A percentile compares a stretch with the other conserved stretches of the same genome.
Evolutionary conservation across 257 asterid species (phyloP).

Genomic region (Solanum sparsipilum): DNA sequence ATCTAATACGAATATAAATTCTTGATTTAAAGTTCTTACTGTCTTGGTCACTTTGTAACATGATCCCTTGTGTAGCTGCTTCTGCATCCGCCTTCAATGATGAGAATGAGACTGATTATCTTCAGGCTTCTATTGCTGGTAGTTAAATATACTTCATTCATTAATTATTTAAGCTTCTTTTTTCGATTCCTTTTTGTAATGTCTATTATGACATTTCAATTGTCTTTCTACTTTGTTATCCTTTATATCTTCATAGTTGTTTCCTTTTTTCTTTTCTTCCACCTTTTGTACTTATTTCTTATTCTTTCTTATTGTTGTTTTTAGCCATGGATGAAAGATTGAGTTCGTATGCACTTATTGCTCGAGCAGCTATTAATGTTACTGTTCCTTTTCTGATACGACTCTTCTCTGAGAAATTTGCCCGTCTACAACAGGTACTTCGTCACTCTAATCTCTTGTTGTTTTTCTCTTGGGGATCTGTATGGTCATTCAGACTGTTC

Average conservation of each 20-base stretch:
- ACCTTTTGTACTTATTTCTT: background rate
- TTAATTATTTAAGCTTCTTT: conserved; percentile 3
- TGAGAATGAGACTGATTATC: conserved; percentile 46
- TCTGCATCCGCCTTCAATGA: conserved; percentile 68
- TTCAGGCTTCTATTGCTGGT: conserved; percentile 85
- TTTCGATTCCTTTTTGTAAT: background rate
- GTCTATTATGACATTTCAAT: background rate
- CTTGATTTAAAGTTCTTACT: background rate
- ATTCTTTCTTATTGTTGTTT: conserved; percentile 12
- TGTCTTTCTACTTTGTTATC: background rate
- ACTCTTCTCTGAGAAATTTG: conserved; percentile 57
- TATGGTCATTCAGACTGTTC: background rate
- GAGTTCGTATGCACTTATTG: conserved; percentile 93
- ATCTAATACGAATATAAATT: background rate
- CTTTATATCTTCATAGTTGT: background rate
- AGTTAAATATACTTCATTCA: conserved; percentile 1
- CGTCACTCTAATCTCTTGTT: background rate
- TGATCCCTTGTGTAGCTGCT: conserved; percentile 48
- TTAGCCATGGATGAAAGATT: conserved; percentile 97
- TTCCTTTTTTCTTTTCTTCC: background rate
- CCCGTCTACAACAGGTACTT: conserved; percentile 70
- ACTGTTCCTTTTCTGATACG: conserved; percentile 58
- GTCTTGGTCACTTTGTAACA: conserved; percentile 15
- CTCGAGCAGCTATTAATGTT: conserved; percentile 71
- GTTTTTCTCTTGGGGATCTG: background rate